phyloP scores from a whole-genome alignment of 352 stramenopile species.

The Thraustochytrium striatum region DNA sequence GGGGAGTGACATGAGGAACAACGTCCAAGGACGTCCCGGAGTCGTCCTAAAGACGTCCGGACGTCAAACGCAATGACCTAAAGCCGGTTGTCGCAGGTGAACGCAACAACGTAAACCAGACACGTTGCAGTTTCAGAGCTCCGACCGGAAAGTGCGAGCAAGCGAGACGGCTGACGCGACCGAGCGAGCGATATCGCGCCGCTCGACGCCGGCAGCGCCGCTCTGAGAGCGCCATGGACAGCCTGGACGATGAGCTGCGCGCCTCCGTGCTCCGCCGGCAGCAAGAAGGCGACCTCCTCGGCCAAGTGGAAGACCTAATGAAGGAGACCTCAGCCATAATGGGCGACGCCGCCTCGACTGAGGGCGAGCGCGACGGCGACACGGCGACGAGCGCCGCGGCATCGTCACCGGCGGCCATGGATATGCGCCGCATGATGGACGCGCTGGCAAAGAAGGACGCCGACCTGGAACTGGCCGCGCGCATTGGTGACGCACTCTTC shows the following conservation, averaged over 20 bases:
- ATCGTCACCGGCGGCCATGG: background rate
- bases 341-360: background rate
- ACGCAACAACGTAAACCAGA: too few species aligned
- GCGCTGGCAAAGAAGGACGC: constrained; percentile 36
- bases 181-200: too few species aligned
- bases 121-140: too few species aligned
- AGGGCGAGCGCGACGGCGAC: too few species aligned
- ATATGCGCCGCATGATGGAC: background rate
- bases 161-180: too few species aligned
- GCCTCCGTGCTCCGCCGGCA: background rate
- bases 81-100: too few species aligned
- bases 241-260: background rate
- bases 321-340: background rate
- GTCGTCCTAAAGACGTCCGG: too few species aligned
- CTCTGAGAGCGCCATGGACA: background rate
- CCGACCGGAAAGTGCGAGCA: too few species aligned
- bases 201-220: background rate
- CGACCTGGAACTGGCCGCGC: constrained; percentile 42
- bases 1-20: too few species aligned
- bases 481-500: constrained; percentile 48
- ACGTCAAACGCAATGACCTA: background rate
- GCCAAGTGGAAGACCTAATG: constrained; percentile 7
- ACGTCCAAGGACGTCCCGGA: too few species aligned
- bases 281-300: background rate
- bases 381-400: too few species aligned